Evolutionary conservation across 2,329 filamentous ascomycete genomes (phyloP), one percentile per base, ranked within the genome.

Genomic region (Grosmannia serpens): DNA sequence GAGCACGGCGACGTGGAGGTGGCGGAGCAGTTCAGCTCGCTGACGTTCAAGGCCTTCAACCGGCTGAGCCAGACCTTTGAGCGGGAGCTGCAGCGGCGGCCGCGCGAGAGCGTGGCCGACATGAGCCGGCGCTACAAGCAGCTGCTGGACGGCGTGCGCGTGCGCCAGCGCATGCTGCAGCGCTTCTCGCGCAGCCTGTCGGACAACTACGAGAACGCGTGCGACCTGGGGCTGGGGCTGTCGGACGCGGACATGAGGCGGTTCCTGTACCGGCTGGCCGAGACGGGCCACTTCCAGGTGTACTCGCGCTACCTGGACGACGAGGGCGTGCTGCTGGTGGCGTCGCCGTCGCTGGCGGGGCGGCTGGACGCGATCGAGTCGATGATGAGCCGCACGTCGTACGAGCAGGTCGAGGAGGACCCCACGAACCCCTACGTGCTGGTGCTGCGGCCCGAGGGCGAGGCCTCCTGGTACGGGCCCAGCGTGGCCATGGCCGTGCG

Each of bases 51-150:
- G 72, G 91, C 92, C 10, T 79, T 97, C 61, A 88, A 88, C 65
- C 87, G 94, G 55, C 78, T 99, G 57, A 95, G 89, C 67, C 81
- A 86, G 61, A 94, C 94, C 22, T 99, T 97, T 65, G 94, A 97
- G 70, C 86, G 86, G 65, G 94, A 99, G 70, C 77, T 97, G 55
- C 87, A 92, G 64, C 83, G 87, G 58, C 87, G 89, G 65, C 86
- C 89, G 1, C 90, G 91, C 65, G 91, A 97, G 72, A 87, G 86
- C 59, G 83, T 86, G 1, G 75, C 83, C 10, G 92, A 96, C 62
- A 95, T 96, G 87, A 95, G 94, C 71, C 96, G 95, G 75, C 84
- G 94, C 52, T 99, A 97, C 77, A 97, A 96, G 73, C 87, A 90
- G 62, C 91, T 91, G 62, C 76, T 99, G 2, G 94, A 99, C 70